These are phyloP conservation scores for Pleurotus eryngii DNA, from an alignment of 768 basidiomycete genomes.

Conservation along the genomic window DNA sequence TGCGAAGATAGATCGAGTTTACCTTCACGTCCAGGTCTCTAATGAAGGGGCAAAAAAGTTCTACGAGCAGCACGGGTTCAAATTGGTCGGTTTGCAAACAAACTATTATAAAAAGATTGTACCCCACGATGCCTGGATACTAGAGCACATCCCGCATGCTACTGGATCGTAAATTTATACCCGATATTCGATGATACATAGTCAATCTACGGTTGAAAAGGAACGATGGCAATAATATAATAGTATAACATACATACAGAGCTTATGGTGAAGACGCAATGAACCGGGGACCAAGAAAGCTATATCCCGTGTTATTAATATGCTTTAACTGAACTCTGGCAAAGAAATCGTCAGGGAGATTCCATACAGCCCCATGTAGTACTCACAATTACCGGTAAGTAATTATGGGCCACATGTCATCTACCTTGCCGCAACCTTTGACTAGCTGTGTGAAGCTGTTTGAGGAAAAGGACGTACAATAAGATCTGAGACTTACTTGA, in stretches of 20 bases:
- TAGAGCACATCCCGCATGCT: constrained; percentile 53
- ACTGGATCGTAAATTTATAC: not conserved
- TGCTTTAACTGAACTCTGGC: not conserved
- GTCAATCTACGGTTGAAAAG: too few relatives aligned
- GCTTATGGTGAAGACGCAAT: not conserved
- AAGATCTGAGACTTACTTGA: constrained; percentile 49
- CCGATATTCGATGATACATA: too few relatives aligned
- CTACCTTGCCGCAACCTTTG: constrained; percentile 73
- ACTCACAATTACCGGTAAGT: not conserved
- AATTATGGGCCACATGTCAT: constrained; percentile 43
- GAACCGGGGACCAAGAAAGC: constrained; percentile 12
- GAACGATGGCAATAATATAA: too few relatives aligned
- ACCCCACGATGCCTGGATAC: constrained; percentile 84
- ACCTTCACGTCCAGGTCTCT: constrained; percentile 85
- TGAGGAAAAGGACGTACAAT: constrained; percentile 9
- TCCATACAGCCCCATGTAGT: not conserved
- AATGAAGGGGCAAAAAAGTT: constrained; percentile 76
- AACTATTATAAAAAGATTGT: constrained; percentile 89
- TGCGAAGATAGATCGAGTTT: constrained; percentile 64
- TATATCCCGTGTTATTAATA: constrained; percentile 13
- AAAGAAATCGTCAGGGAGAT: too few relatives aligned
- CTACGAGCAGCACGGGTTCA: constrained; percentile 83
- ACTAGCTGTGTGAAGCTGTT: constrained; percentile 50
- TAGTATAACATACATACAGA: not conserved
- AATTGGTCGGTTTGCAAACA: constrained; percentile 58